These are phyloP conservation scores for Aspergillus ruber DNA, from an alignment of 2,329 filamentous ascomycete species.

Conservation along the genomic window DNA sequence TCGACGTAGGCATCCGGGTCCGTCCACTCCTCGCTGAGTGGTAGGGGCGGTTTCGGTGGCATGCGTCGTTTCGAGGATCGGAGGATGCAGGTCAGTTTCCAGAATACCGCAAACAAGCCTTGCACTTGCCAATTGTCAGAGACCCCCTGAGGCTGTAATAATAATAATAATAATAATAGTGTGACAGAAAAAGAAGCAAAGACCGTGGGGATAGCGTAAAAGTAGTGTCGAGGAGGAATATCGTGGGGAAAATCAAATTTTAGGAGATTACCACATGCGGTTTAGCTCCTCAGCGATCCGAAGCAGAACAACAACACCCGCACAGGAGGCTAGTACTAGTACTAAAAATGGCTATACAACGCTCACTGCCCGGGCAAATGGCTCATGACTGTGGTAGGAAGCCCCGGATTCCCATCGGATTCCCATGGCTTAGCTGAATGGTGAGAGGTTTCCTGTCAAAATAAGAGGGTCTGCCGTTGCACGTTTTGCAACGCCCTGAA, in stretches of 20 bases:
- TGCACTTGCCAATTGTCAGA: neutral
- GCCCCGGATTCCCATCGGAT: too few species aligned
- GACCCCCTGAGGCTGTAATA: neutral
- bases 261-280: slow-evolving; percentile 1
- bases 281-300: neutral
- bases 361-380: too few species aligned
- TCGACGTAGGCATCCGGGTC: slow-evolving; percentile 71
- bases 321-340: too few species aligned
- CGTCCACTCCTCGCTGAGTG: slow-evolving; percentile 63
- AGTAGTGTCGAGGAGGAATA: slow-evolving; percentile 1
- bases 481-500: too few species aligned
- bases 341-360: too few species aligned
- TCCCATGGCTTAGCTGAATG: too few species aligned
- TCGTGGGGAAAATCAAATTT: slow-evolving; percentile 9
- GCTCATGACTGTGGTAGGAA: too few species aligned
- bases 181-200: neutral
- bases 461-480: too few species aligned
- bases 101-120: neutral
- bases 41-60: slow-evolving; percentile 52
- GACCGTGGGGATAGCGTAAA: slow-evolving; percentile 1
- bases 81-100: neutral
- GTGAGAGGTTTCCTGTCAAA: too few species aligned
- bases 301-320: neutral
- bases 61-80: slow-evolving; percentile 24
- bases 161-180: neutral